Conservation (phyloP, 176 grass and related monocot species). For the Alopecurus myosuroides region DNA sequence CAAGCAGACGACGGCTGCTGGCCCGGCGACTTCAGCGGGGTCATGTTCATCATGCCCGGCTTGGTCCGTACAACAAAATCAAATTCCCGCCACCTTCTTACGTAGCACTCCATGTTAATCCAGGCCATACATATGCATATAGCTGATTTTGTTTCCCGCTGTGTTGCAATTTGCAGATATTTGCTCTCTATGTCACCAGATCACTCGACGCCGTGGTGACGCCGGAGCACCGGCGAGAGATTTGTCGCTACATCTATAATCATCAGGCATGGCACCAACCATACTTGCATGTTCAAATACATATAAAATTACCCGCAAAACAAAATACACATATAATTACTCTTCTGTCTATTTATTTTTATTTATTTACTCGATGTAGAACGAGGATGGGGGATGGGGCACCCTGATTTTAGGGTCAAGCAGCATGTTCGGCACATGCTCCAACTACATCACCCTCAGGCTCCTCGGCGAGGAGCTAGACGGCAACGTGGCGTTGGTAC, state of each 20-base stretch:
- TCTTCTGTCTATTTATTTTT: neutral
- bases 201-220: conserved; percentile 7
- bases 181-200: conserved; percentile 25
- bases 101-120: neutral
- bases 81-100: neutral
- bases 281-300: neutral
- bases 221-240: conserved; percentile 21
- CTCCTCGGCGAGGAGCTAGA: neutral
- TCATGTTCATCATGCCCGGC: conserved; percentile 63
- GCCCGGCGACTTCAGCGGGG: conserved; percentile 53
- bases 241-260: conserved; percentile 35
- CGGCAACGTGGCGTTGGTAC: neutral
- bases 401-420: neutral
- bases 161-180: conserved; percentile 18
- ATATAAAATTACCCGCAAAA: neutral
- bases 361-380: neutral
- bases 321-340: neutral
- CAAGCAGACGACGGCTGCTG: conserved; percentile 47
- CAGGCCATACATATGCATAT: neutral
- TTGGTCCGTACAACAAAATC: neutral
- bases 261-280: conserved; percentile 18
- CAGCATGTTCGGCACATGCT: conserved; percentile 38
- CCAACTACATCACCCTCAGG: conserved; percentile 23
- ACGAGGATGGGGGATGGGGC: conserved; percentile 39
- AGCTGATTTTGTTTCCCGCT: neutral